Conservation (phyloP, 805 yeast genomes). For the Wickerhamomyces alni region DNA sequence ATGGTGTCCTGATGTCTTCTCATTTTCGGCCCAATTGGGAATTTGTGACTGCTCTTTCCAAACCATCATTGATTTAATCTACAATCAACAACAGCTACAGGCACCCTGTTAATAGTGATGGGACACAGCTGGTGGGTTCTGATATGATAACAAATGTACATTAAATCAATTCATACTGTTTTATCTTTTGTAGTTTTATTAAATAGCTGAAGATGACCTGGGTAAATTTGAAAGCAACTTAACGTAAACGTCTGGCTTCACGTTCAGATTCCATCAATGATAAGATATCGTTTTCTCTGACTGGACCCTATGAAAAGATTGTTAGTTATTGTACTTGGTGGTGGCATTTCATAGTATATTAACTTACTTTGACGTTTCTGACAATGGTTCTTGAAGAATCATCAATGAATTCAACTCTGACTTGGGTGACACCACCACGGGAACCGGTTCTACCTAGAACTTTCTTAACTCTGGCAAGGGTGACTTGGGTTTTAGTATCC, state of each 20-base stretch:
- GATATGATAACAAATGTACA: constrained; percentile 22
- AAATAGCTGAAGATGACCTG: constrained; percentile 14
- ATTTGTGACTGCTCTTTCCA: constrained; percentile 18
- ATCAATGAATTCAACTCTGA: constrained; percentile 94
- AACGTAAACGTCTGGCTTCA: constrained; percentile 96
- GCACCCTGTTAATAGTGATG: too few relatives aligned
- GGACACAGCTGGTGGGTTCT: constrained; percentile 1
- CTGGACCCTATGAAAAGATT: constrained; percentile 56
- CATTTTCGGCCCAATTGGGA: constrained; percentile 3
- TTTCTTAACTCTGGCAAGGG: constrained; percentile 99
- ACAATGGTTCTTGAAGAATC: constrained; percentile 93
- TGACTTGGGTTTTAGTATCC: constrained; percentile 54
- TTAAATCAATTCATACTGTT: constrained; percentile 20
- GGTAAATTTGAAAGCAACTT: constrained; percentile 27
- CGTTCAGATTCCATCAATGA: constrained; percentile 99
- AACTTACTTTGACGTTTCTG: constrained; percentile 76
- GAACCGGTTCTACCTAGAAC: constrained; percentile 99
- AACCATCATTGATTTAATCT: too few relatives aligned
- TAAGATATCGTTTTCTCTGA: constrained; percentile 96
- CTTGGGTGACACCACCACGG: constrained; percentile 99
- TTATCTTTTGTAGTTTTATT: constrained; percentile 9
- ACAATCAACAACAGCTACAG: too few relatives aligned
- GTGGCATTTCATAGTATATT: not conserved
- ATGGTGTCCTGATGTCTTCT: constrained; percentile 8
- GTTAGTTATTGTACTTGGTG: constrained; percentile 6